Evolutionary conservation across 305 asterid species (phyloP), one percentile per base, ranked within the genome.

Genomic region (Nicotiana rustica): DNA sequence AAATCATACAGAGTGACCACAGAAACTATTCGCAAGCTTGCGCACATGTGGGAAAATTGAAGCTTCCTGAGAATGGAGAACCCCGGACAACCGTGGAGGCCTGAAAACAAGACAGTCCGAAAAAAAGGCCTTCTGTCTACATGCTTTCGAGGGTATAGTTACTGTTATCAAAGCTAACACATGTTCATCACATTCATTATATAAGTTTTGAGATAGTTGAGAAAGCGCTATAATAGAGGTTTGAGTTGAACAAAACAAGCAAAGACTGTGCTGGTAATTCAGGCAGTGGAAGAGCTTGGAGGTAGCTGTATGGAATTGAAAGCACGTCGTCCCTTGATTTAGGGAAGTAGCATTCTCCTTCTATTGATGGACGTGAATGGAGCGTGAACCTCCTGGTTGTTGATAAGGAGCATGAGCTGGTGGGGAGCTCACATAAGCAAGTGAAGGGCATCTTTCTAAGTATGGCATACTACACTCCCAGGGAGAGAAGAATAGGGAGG

Each of bases 271-370:
- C 25, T 61, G 55, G 13, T 67, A 67, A 35, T 67, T 67, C 47
- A 67, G 77, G 76, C 8, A 68, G 10, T n/a, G 56, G 77, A 70
- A 44, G 59, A 70, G n/a, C 78, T 19, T 10, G 18, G 78, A 31
- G 36, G 52, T 41, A 70, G 60, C 60, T 41, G 12, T 38, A 69
- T 71, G 18, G 60, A 71, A 6, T 44, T 12, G 15, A 7, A 44
- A 71, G 59, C 47, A 0, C 21, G 35, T 15, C 5, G 19, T 1
- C 78, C 78, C 25, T 44, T 71, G 78, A 71, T 56, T 19, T 44
- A 19, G 61, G 6, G 0, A 71, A 47, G 35, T 44, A 19, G 78
- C 18, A 70, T 12, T 1, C 44, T 44, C 78, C 60, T 70, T 44
- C 3, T 7, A 31, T 19, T 41, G 12, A 10, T 71, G 61, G 19